A percentile compares a stretch with the other conserved stretches of the same genome.
Evolutionary conservation across 2,329 filamentous ascomycete species (phyloP).

Genomic region (Pseudonectria foliicola): DNA sequence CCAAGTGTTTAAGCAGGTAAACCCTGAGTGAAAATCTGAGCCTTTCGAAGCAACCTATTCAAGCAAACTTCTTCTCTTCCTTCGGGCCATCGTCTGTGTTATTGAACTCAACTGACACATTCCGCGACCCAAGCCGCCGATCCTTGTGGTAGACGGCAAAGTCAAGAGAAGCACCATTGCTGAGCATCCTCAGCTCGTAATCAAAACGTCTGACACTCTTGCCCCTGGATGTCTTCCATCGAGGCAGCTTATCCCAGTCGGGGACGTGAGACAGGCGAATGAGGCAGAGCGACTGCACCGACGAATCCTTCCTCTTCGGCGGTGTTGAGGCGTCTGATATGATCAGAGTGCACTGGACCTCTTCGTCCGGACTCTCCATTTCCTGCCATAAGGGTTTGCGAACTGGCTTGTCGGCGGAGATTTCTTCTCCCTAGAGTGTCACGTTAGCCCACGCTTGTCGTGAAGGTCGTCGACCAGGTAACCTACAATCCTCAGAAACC

Average conservation of each 20-base stretch:
- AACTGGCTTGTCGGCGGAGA: slow-evolving; percentile 6
- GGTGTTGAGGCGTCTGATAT: slow-evolving; percentile 5
- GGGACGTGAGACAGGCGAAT: slow-evolving; percentile 11
- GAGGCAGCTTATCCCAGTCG: slow-evolving; percentile 9
- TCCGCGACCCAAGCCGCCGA: slow-evolving; percentile 13
- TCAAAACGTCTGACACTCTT: slow-evolving; percentile 7
- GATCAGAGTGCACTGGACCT: slow-evolving; percentile 8
- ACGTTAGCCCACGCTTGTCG: not conserved
- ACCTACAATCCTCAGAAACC: slow-evolving; percentile 23
- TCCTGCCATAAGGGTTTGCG: slow-evolving; percentile 8
- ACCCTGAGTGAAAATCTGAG: no score
- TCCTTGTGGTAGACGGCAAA: slow-evolving; percentile 15
- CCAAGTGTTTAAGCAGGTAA: no score
- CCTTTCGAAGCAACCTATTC: no score
- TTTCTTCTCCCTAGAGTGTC: slow-evolving; percentile 7
- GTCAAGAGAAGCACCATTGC: slow-evolving; percentile 17
- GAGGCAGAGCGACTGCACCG: slow-evolving; percentile 12
- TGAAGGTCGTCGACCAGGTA: not conserved
- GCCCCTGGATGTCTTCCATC: slow-evolving; percentile 8
- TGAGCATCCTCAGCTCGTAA: slow-evolving; percentile 18
- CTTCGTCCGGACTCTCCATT: not conserved
- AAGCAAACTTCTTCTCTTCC: no score
- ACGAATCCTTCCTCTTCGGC: slow-evolving; percentile 3
- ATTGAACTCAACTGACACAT: slow-evolving; percentile 16
- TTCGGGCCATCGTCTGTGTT: no score